phyloP scores from a whole-genome alignment of 208 protist species.

The Plasmodiophora brassicae region DNA sequence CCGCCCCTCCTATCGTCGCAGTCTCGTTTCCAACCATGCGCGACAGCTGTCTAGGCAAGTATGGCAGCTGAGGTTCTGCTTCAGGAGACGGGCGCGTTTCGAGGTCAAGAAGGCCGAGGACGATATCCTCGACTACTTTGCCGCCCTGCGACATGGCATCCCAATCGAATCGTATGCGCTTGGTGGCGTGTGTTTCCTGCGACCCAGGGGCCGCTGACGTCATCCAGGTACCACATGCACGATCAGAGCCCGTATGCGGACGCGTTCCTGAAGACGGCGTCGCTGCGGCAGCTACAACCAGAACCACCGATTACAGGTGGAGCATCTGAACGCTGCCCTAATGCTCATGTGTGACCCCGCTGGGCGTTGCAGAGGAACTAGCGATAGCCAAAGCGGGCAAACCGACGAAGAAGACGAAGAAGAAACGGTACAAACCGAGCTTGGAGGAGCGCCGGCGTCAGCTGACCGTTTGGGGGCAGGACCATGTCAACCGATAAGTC shows the following conservation, averaged over 20 bases:
- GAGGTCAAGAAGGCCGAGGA: slow-evolving; percentile 10
- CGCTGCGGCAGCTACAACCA: not conserved
- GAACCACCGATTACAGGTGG: too few relatives aligned
- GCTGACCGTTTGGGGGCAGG: not conserved
- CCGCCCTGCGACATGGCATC: not conserved
- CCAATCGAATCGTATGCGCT: not conserved
- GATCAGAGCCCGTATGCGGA: not conserved
- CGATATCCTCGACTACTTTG: slow-evolving; percentile 7
- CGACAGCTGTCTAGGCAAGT: too few relatives aligned
- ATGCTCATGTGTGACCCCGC: too few relatives aligned
- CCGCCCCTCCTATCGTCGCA: too few relatives aligned
- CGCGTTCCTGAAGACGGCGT: not conserved
- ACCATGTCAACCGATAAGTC: not conserved
- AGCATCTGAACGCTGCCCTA: too few relatives aligned
- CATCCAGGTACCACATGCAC: not conserved
- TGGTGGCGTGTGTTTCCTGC: not conserved
- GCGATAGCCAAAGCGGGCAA: not conserved
- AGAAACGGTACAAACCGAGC: not conserved
- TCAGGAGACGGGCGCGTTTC: too few relatives aligned
- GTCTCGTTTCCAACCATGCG: too few relatives aligned
- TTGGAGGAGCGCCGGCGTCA: too few relatives aligned
- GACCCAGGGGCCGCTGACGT: too few relatives aligned
- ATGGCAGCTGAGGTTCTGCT: too few relatives aligned
- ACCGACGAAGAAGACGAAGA: not conserved
- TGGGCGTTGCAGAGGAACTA: not conserved